Base-by-base conservation (phyloP, 805 yeast genomes). In the Saccharomyces mikatae region DNA sequence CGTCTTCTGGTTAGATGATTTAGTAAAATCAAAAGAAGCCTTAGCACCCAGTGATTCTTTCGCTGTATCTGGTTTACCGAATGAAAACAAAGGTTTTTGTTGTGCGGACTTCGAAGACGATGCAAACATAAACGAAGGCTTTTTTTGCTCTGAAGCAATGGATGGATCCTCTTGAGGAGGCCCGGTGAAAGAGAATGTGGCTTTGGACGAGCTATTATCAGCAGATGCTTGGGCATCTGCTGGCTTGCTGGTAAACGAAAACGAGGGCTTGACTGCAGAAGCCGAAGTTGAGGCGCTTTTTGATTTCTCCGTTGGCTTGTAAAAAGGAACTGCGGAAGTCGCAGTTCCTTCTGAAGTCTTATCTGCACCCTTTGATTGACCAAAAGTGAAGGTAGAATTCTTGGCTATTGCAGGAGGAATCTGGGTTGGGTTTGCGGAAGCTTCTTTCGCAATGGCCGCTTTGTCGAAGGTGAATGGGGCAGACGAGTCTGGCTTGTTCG, bases 51-150 rank as follows among this genome's bases (percentile, higher is more conserved):
- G 10, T 36, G 44, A 22, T 36, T 36, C 44, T 9, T 36, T 36
- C 2, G 13, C 11, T 3, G 44, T 13, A 2, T 36, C 44, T 36
- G 13, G 13, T 9, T n/a, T 36, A 9, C 44, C 44, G 17, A 36
- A 36, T 17, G 44, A 36, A 9, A 36, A 36, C 44, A 17, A 36
- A 8, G 44, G 22, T 24, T 36, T 36, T n/a, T 17, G 44, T 36
- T 36, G 44, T n/a, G 24, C 5, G 11, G 44, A 6, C 4, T 17
- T 36, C 10, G 44, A n/a, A 36, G 44, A 17, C 9, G 41, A 31
- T 11, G 50, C 57, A 46, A 54, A 54, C 5, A 41, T 27, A 30
- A 54, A 53, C 24, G 54, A 30, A 4, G 54, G 54, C 36, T 47
- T 53, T 13, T 36, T 36, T 6, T 22, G 11, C 1, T 36, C 44